Evolutionary conservation across 1,284 basidiomycete species (phyloP), one percentile per base, ranked within the genome.

Genomic region (Sanghuangporus baumii): DNA sequence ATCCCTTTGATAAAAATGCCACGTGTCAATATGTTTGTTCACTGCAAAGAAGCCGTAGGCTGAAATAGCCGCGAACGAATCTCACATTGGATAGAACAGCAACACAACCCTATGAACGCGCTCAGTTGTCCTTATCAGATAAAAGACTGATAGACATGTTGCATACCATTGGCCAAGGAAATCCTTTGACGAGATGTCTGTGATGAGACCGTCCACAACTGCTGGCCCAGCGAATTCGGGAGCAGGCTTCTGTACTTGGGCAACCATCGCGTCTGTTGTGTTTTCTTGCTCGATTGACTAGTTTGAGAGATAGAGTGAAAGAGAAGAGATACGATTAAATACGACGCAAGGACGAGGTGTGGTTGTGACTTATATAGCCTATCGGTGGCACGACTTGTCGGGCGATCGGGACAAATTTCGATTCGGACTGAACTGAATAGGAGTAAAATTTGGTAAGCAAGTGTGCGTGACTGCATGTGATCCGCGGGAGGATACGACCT

Each of bases 81-180:
- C 84, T 62, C 71, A 87, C 89, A 93, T 84, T 37, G 91, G 91
- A 75, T 93, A 93, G 77, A 91, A 92, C 74, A 91, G 79, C 18
- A 92, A 81, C 50, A 93, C 79, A 23, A 90, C 84, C 89, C 89
- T 90, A 66, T 59, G 41, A 63, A 68, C 51, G 69, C 41, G 57
- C 65, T 51, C 7, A 51, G 40, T 66, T 65, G 64, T 70, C 65
- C 69, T 65, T 60, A 50, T 51, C 62, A 51, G 51, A 47, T 47
- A 34, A 60, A 37, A 23, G 37, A 12, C 40, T 9, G 43, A 61
- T 40, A 59, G 43, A 57, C 60, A 69, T 6, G 16, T 6, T 18
- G 20, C 78, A 20, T 67, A 91, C 93, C 93, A 96, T 86, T 93
- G 85, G 57, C 93, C 93, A 63, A 84, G 76, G 76, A 81, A 93